Base-by-base conservation (phyloP, 208 protist species). In the Crithidia thermophila region DNA sequence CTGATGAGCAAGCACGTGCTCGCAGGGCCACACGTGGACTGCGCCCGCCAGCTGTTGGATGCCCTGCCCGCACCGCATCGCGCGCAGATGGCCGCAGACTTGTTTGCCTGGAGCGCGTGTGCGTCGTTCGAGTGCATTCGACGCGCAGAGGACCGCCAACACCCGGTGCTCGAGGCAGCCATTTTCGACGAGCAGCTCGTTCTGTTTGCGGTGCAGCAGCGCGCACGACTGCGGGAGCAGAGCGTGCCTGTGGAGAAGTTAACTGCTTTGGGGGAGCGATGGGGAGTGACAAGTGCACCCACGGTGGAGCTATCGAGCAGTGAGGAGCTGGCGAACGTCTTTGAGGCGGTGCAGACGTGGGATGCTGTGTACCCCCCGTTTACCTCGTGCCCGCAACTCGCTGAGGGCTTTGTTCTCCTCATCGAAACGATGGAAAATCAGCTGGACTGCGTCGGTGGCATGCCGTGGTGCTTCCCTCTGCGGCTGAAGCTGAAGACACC, bases 401-500 rank as follows among this genome's bases (percentile, higher is more conserved):
- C 85, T 4, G 91, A 96, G 63, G 91, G 91, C n/a, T 84, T 91
- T 20, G 88, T 96, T 39, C 21, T 96, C 37, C 21, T 94, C 25
- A 47, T 94, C 11, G 81, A 93, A 55, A 59, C 72, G 6, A 1
- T 28, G 23, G 40, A 40, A n/a, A n/a, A n/a, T n/a, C n/a, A n/a
- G n/a, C n/a, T n/a, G n/a, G n/a, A n/a, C n/a, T n/a, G n/a, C n/a
- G n/a, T n/a, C n/a, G n/a, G n/a, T n/a, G n/a, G n/a, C n/a, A n/a
- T 65, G 4, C 62, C 47, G 52, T 90, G 75, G 74, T 67, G 84
- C 20, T 60, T 49, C 5, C 85, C 84, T 2, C 37, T 96, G 55
- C 86, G 91, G 0, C 70, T 97, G 31, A 97, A 97, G 71, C 67
- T 84, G 6, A 97, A 97, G 53, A 94, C 88, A 5, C 73, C 82